Evolutionary conservation across 2,329 filamentous ascomycete species (phyloP), one percentile per base, ranked within the genome.

Genomic region (Trichoderma koningiopsis): DNA sequence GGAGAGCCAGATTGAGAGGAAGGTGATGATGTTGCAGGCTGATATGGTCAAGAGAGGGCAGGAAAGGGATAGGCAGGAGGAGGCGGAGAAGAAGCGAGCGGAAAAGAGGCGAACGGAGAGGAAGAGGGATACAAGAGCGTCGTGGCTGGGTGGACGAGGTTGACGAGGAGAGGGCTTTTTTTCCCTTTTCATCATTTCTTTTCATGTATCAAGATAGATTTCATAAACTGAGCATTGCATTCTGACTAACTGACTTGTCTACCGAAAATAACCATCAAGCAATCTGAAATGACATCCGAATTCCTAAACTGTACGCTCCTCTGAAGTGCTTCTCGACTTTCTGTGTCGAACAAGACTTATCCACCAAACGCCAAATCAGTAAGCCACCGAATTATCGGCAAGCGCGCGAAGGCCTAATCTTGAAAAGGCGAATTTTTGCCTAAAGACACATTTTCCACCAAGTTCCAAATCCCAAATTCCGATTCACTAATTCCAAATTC

Each of bases 1-100:
- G 19, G 77, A 80, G 57, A 75, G 77, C 2, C 75, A 84, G 67
- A 79, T 79, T 73, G 78, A 79, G 53, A 74, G 74, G 68, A 79
- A 77, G 68, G 74, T 75, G 4, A 78, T 77, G 78, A 66, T 73
- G 35, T 73, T 79, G 70, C 77, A 79, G 61, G 76, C 75, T 19
- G 72, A 75, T 58, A 78, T 79, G 75, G 77, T 71, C 0, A 66
- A 75, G 43, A 73, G 76, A 56, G 75, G 77, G 2, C 70, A 72
- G 3, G 73, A 77, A n/a, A 71, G 74, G 70, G 75, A 73, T 60
- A 75, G 69, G 58, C 74, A 69, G 13, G 71, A 76, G 4, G 73
- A 74, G n/a, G 10, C 43, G 1, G 73, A 72, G 10, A 71, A 65
- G 67, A 75, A 71, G 68, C 75, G 37, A 27, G 40, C 40, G 8